Evolutionary conservation across 129 eudicot genomes (phyloP), one percentile per base, ranked within the genome.

Genomic region (Cynara cardunculus): DNA sequence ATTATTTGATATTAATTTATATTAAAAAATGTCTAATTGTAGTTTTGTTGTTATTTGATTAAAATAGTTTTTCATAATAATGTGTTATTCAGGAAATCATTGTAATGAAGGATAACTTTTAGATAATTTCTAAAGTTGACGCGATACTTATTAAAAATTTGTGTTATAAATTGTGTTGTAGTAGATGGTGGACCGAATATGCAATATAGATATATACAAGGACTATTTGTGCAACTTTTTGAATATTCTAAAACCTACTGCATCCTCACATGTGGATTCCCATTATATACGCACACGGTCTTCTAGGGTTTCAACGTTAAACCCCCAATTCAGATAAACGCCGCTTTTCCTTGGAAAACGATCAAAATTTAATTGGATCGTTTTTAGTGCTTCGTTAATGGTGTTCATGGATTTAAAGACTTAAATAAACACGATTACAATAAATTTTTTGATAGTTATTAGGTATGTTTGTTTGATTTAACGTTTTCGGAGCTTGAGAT

Each of bases 401-500:
- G 5, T 44, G 37, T 56, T 11, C 32, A 30, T 46, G n/a, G 18
- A 25, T 74, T 27, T 2, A 74, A 2, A 25, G 37, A 21, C 27
- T 26, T 74, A 8, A 39, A 75, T 75, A 19, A n/a, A 53, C 69
- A 28, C 11, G 12, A 59, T 7, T 8, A 5, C 19, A 3, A 19
- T 74, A 22, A 56, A 0, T 18, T 19, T 30, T 56, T 31, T 25
- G 4, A 30, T 13, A 4, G 12, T 74, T 46, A 18, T 9, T 18
- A 4, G 0, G 6, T 21, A 64, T 7, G 32, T 31, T 77, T 67
- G 25, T 10, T 37, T 1, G 37, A 37, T 37, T 77, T 64, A 4
- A 53, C 18, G 64, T 53, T 25, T 66, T 35, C 21, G 19, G 66
- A 81, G 62, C 37, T 27, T 71, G 88, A 87, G 44, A 71, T 84